Conservation (phyloP, 192 early-diverging fungal species). For the Glomus cerebriforme region DNA sequence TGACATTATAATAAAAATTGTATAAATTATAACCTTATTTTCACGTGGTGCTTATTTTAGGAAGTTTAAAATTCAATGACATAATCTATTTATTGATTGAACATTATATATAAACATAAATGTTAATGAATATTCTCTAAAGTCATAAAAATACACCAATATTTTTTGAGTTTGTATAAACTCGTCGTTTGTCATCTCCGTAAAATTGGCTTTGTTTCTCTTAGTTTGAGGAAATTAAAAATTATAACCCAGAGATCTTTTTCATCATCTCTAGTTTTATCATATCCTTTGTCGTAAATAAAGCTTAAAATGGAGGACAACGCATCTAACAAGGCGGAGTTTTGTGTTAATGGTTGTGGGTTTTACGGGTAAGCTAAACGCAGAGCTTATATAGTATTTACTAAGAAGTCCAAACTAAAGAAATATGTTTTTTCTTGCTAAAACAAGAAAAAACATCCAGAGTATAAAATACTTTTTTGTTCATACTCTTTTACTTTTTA, state of each 20-base stretch:
- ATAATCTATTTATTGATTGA: background rate
- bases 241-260: background rate
- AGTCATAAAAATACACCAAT: background rate
- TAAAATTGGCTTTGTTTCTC: background rate
- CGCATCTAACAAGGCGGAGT: slow-evolving; percentile 56
- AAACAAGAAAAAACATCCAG: background rate
- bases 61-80: background rate
- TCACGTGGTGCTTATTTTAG: background rate
- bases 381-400: background rate
- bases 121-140: background rate
- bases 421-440: background rate
- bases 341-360: slow-evolving; percentile 71
- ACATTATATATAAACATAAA: background rate
- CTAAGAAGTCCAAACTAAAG: background rate
- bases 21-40: background rate
- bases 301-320: slow-evolving; percentile 66
- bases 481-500: slow-evolving; percentile 26
- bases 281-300: background rate
- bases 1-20: too few species aligned
- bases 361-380: slow-evolving; percentile 63
- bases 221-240: background rate
- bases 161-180: background rate
- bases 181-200: background rate
- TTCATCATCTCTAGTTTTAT: background rate
- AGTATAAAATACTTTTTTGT: background rate